A percentile compares a stretch with the other conserved stretches of the same genome.
Conservation (phyloP, 441 rosid genomes). For the Populus hybrid region DNA sequence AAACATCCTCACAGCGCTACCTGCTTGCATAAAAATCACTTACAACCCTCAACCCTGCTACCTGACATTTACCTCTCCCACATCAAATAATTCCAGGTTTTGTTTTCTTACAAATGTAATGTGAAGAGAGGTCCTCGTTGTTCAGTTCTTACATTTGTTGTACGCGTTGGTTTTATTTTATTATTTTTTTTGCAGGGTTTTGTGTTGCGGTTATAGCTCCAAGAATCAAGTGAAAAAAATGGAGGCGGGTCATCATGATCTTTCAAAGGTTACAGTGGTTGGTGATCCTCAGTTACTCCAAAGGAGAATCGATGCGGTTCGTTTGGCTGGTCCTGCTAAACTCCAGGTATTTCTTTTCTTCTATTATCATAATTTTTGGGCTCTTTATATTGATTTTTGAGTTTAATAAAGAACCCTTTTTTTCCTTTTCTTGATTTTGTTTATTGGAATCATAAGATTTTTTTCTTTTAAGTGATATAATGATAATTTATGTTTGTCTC, state of each 20-base stretch:
- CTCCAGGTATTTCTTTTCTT: conserved; percentile 53
- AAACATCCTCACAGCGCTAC: background rate
- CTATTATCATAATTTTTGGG: background rate
- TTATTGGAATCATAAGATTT: background rate
- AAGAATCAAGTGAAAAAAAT: conserved; percentile 9
- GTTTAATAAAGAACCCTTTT: background rate
- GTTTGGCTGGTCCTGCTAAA: conserved; percentile 64
- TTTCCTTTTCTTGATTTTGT: background rate
- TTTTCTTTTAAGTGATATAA: no score
- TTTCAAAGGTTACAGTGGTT: conserved; percentile 37
- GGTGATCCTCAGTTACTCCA: conserved; percentile 42
- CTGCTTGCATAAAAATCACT: background rate
- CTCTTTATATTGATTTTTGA: background rate
- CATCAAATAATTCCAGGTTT: background rate
- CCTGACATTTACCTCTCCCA: background rate
- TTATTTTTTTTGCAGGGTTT: conserved; percentile 20
- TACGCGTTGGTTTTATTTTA: background rate
- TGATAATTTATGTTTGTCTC: background rate
- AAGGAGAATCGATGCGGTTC: conserved; percentile 47
- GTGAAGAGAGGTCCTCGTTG: background rate
- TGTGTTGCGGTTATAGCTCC: conserved; percentile 15
- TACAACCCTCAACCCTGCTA: background rate
- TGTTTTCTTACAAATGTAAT: background rate
- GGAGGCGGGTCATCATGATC: conserved; percentile 32
- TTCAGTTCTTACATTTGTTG: background rate